Conservation (phyloP, 1,284 basidiomycete species). For the Butyriboletus appendiculatus region DNA sequence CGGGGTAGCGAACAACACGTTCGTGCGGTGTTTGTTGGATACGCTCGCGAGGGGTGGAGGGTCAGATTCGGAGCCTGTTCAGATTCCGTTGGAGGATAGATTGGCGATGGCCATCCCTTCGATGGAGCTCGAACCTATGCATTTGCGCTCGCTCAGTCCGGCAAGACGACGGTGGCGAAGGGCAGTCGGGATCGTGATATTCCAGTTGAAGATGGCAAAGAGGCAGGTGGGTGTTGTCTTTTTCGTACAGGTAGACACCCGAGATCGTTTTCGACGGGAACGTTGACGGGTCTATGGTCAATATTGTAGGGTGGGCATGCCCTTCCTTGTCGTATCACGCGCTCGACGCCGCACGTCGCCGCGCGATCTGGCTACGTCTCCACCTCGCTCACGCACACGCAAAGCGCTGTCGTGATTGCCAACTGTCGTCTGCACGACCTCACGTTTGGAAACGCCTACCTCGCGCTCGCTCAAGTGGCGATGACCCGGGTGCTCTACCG, state of each 20-base stretch:
- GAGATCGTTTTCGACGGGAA: neutral
- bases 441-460: slow-evolving; percentile 54
- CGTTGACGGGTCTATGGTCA: neutral
- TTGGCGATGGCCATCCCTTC: slow-evolving; percentile 43
- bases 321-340: slow-evolving; percentile 45
- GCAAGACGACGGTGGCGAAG: slow-evolving; percentile 48
- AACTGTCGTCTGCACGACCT: slow-evolving; percentile 44
- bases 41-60: slow-evolving; percentile 33
- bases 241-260: neutral
- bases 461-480: slow-evolving; percentile 55
- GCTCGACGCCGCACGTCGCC: slow-evolving; percentile 38
- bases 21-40: slow-evolving; percentile 43
- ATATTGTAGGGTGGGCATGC: slow-evolving; percentile 55
- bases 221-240: slow-evolving; percentile 31
- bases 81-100: slow-evolving; percentile 37
- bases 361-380: slow-evolving; percentile 35
- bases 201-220: slow-evolving; percentile 33
- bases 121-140: slow-evolving; percentile 39
- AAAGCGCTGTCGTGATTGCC: slow-evolving; percentile 33
- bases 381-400: slow-evolving; percentile 29
- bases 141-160: slow-evolving; percentile 28
- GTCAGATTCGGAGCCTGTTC: slow-evolving; percentile 16
- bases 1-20: slow-evolving; percentile 5
- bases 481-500: slow-evolving; percentile 52
- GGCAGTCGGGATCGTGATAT: slow-evolving; percentile 46